phyloP scores from a whole-genome alignment of 2,329 filamentous ascomycete genomes.

The Fusarium acutatum region DNA sequence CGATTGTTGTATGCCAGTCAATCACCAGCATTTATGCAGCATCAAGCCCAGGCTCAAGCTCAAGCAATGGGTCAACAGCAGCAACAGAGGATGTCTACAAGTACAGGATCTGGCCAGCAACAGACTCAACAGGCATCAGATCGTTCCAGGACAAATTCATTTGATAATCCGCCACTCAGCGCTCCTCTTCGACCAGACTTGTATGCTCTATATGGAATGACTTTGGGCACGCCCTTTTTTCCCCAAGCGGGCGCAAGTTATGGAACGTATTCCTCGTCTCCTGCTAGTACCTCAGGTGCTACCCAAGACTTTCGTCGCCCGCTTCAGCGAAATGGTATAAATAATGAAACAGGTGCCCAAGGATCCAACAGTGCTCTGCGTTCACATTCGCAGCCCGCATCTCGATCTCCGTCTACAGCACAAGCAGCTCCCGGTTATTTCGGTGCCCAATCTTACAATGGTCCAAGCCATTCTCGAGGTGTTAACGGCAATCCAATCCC shows the following conservation, averaged over 20 bases:
- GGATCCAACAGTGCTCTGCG: constrained; percentile 64
- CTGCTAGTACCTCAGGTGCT: constrained; percentile 54
- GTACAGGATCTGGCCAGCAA: constrained; percentile 38
- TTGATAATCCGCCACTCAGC: constrained; percentile 68
- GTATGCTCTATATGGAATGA: constrained; percentile 59
- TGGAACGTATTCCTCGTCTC: constrained; percentile 65
- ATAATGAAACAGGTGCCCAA: constrained; percentile 57
- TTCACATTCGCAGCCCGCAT: constrained; percentile 73
- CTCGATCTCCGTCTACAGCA: constrained; percentile 52
- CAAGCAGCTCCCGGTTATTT: constrained; percentile 37
- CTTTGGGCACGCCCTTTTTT: constrained; percentile 56
- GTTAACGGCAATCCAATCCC: constrained; percentile 62
- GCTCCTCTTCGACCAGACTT: constrained; percentile 66
- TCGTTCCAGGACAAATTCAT: constrained; percentile 68
- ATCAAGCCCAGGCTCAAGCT: constrained; percentile 33
- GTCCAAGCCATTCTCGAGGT: constrained; percentile 49
- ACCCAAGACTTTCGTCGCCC: constrained; percentile 65
- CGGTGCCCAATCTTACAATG: constrained; percentile 48
- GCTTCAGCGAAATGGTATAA: constrained; percentile 61
- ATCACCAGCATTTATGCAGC: constrained; percentile 47
- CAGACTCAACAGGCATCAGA: constrained; percentile 50
- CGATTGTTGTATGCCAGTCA: constrained; percentile 48
- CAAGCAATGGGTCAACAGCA: constrained; percentile 48
- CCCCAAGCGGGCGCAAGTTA: constrained; percentile 55
- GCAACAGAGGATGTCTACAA: constrained; percentile 42